phyloP scores from a whole-genome alignment of 441 rosid species.

The Hura crepitans region DNA sequence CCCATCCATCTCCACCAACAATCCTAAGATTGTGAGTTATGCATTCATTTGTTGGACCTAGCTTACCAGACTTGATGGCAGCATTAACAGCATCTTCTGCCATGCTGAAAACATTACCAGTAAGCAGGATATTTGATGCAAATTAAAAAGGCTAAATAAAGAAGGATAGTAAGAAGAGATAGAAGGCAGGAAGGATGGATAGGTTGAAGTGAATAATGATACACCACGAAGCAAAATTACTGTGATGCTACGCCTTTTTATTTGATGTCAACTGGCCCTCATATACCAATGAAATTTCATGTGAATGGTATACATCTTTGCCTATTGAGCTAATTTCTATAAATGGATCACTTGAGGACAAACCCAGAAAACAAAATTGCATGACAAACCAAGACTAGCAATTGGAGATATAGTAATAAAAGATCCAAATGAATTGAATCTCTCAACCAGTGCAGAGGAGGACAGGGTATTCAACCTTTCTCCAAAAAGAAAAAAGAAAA shows the following conservation, averaged over 20 bases:
- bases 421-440: too few relatives aligned
- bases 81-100: constrained; percentile 95
- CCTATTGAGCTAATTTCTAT: not conserved
- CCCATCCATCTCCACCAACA: constrained; percentile 85
- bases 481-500: not conserved
- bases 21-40: constrained; percentile 52
- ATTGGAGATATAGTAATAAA: not conserved
- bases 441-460: too few relatives aligned
- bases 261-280: not conserved
- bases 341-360: not conserved
- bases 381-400: not conserved
- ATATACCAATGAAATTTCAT: not conserved
- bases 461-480: too few relatives aligned
- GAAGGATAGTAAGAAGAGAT: not conserved
- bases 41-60: constrained; percentile 58
- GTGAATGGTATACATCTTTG: not conserved
- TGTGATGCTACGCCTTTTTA: not conserved
- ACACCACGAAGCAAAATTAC: not conserved
- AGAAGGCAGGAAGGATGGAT: not conserved
- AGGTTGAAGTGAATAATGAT: not conserved
- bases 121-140: constrained; percentile 24
- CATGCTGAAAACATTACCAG: constrained; percentile 60
- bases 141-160: not conserved
- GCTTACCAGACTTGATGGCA: constrained; percentile 70
- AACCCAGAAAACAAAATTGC: not conserved